Evolutionary conservation across 2,329 filamentous ascomycete genomes (phyloP), one percentile per base, ranked within the genome.

Genomic region (Fusarium pseudocircinatum): DNA sequence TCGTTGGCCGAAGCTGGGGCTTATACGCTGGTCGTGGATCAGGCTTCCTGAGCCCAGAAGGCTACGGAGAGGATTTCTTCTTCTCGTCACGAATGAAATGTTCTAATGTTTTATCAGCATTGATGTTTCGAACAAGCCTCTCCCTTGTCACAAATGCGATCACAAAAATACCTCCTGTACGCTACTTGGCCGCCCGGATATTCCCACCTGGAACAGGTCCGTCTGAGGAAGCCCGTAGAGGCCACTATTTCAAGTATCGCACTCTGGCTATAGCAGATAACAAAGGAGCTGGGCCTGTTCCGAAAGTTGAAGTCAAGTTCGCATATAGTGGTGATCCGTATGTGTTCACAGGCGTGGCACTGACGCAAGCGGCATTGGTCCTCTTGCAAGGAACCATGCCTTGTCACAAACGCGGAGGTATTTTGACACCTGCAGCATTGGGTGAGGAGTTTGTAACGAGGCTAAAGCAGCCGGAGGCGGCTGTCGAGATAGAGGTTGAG

Each of bases 1-100:
- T 76, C 30, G 40, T 76, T 7, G 72, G 72, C 26, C 70, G 74
- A 22, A 76, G 72, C 52, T 77, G 60, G 63, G 63, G 63, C 11
- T 39, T 67, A 37, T 50, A 67, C 47, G 43, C 37, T 15, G 63
- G 32, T 15, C 60, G 34, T n/a, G 63, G 50, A 10, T 28, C 60
- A 39, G 32, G 49, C 14, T 49, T 28, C 42, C 43, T 65, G 11
- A 46, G 50, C 14, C 60, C 34, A 14, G 26, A 58, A 12, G 62
- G 63, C 8, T 67, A 65, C 49, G 63, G 63, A 15, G 13, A 14
- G 43, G 15, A 50, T 28, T 67, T 67, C 49, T 66, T 58, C 50
- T 66, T 65, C 28, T 67, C 63, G 12, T 67, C 63, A 20, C 37
- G 63, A 13, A 67, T 67, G 37, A 65, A 49, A n/a, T 43, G 50